These are phyloP conservation scores for Populus hybrid DNA, from an alignment of 441 rosid genomes.

Conservation along the genomic window DNA sequence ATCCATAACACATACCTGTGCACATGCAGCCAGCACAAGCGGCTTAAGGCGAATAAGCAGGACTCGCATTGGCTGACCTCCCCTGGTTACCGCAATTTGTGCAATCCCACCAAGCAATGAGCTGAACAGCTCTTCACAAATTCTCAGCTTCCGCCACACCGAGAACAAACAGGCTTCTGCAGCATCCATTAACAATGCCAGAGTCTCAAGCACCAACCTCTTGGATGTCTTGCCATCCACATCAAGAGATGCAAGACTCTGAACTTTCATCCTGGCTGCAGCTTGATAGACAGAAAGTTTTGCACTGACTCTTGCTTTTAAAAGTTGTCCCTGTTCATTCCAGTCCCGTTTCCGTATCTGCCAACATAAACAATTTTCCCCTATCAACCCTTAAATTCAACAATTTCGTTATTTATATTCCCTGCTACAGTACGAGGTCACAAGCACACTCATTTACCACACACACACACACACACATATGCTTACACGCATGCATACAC, in stretches of 20 bases:
- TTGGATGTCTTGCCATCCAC: constrained; percentile 81
- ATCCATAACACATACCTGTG: constrained; percentile 54
- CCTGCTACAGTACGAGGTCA: background rate
- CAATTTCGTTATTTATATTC: background rate
- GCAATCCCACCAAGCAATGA: constrained; percentile 82
- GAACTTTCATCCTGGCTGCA: constrained; percentile 72
- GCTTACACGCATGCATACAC: background rate
- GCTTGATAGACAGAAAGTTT: constrained; percentile 87
- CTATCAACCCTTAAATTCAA: background rate
- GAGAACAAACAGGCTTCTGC: constrained; percentile 88
- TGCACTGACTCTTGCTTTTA: constrained; percentile 77
- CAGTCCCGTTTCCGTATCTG: constrained; percentile 97
- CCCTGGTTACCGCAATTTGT: constrained; percentile 73
- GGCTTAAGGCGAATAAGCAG: constrained; percentile 90
- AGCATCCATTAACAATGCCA: constrained; percentile 74
- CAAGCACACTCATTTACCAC: background rate
- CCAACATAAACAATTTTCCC: constrained; percentile 15
- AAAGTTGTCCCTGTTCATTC: constrained; percentile 78
- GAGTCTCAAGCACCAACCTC: constrained; percentile 85
- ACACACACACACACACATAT: too few species aligned
- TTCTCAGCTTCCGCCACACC: constrained; percentile 90
- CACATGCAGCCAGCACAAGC: constrained; percentile 81
- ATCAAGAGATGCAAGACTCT: constrained; percentile 71
- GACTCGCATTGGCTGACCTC: constrained; percentile 91
- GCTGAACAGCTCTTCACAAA: constrained; percentile 82